These are phyloP conservation scores for Lachancea quebecensis DNA, from an alignment of 805 yeast species.

Conservation along the genomic window DNA sequence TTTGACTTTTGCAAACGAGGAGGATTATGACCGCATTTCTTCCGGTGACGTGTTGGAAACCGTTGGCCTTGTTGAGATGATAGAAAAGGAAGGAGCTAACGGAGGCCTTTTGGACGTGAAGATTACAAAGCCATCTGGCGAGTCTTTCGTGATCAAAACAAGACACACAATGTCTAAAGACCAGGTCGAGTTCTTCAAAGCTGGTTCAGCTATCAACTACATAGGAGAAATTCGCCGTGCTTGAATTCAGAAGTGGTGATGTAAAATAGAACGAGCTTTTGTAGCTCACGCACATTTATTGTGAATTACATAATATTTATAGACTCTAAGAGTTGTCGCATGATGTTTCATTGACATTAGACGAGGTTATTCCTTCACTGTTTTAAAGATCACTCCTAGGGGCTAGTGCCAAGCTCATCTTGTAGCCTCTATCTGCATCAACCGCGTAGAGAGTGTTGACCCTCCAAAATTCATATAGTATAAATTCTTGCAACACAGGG, in stretches of 20 bases:
- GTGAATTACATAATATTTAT: slow-evolving; percentile 25
- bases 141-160: slow-evolving; percentile 59
- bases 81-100: slow-evolving; percentile 76
- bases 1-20: slow-evolving; percentile 81
- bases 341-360: too few relatives aligned
- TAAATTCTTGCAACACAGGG: slow-evolving; percentile 40
- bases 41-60: slow-evolving; percentile 78
- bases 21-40: slow-evolving; percentile 75
- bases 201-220: slow-evolving; percentile 93
- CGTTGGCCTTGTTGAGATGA: slow-evolving; percentile 63
- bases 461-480: slow-evolving; percentile 64
- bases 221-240: slow-evolving; percentile 56
- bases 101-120: slow-evolving; percentile 72
- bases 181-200: slow-evolving; percentile 92
- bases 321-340: neutral
- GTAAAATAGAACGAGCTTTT: slow-evolving; percentile 23
- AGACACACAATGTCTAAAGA: slow-evolving; percentile 97
- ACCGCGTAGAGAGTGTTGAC: slow-evolving; percentile 51
- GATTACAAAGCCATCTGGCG: slow-evolving; percentile 71
- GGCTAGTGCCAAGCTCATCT: slow-evolving; percentile 50
- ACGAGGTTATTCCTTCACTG: too few relatives aligned
- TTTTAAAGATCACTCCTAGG: slow-evolving; percentile 10
- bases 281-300: slow-evolving; percentile 23
- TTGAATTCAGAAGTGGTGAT: neutral
- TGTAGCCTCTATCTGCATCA: slow-evolving; percentile 68